Conservation (phyloP, 2,329 filamentous ascomycete species). For the Cladophialophora yegresii region DNA sequence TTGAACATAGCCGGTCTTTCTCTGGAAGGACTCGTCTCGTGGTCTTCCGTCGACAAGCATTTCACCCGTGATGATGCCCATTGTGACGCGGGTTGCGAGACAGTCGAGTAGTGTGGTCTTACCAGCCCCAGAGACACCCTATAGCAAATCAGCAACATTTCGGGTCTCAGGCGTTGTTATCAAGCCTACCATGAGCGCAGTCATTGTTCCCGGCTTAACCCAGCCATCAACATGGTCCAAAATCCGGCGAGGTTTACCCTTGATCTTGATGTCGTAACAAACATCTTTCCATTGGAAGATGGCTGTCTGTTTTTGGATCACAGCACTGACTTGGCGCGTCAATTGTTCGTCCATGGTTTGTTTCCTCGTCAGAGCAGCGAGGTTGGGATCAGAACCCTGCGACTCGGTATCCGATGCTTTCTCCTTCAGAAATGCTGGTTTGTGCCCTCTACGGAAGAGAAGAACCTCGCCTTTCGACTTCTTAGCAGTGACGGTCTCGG, state of each 20-base stretch:
- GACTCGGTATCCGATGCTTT: slow-evolving; percentile 18
- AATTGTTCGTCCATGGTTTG: slow-evolving; percentile 22
- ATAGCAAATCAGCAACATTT: not conserved
- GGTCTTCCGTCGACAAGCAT: slow-evolving; percentile 76
- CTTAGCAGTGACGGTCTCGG: slow-evolving; percentile 65
- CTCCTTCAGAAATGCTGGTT: slow-evolving; percentile 49
- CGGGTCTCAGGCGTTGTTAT: not conserved
- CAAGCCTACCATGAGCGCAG: slow-evolving; percentile 69
- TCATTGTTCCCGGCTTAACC: slow-evolving; percentile 91
- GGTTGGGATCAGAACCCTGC: slow-evolving; percentile 13
- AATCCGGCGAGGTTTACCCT: slow-evolving; percentile 71
- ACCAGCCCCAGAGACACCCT: slow-evolving; percentile 78
- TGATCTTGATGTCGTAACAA: slow-evolving; percentile 80
- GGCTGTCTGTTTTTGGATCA: slow-evolving; percentile 62
- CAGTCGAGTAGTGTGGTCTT: slow-evolving; percentile 89
- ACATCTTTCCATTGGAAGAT: slow-evolving; percentile 85
- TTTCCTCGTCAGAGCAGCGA: slow-evolving; percentile 20
- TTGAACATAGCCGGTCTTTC: slow-evolving; percentile 88
- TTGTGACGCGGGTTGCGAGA: slow-evolving; percentile 78
- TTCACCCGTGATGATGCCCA: slow-evolving; percentile 83
- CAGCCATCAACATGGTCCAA: slow-evolving; percentile 85
- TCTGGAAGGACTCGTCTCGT: slow-evolving; percentile 79
- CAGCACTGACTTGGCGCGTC: slow-evolving; percentile 22
- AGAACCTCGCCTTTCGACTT: slow-evolving; percentile 77
- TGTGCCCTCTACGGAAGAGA: slow-evolving; percentile 69